Evolutionary conservation across 176 grass and related monocot genomes (phyloP).

Genomic region (Dendrocalamus sinicus): DNA sequence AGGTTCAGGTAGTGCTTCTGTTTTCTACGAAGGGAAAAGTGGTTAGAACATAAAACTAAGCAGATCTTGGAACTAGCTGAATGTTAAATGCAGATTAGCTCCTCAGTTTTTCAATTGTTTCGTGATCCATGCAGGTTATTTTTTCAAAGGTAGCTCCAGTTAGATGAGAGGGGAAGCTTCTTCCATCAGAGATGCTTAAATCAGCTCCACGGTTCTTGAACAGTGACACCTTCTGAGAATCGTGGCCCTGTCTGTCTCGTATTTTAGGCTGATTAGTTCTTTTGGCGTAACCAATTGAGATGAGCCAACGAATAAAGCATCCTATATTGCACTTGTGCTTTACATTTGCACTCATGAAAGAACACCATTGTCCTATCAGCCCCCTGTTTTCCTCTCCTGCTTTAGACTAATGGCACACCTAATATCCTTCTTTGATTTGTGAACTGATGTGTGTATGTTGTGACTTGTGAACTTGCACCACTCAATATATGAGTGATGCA

Average conservation of each 20-base stretch:
- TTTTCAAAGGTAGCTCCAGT: neutral
- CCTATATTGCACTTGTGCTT: conserved; percentile 23
- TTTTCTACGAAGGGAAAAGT: neutral
- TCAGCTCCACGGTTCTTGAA: neutral
- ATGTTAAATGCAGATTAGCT: neutral
- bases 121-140: neutral
- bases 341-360: conserved; percentile 29
- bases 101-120: neutral
- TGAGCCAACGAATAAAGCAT: conserved; percentile 34
- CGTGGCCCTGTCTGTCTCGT: neutral
- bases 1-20: neutral
- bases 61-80: neutral
- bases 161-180: neutral
- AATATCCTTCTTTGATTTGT: conserved; percentile 22
- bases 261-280: neutral
- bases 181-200: neutral
- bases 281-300: neutral
- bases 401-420: conserved; percentile 31
- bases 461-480: neutral
- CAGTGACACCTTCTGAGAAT: neutral
- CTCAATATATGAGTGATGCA: conserved; percentile 2
- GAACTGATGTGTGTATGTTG: conserved; percentile 17
- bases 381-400: neutral
- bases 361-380: neutral
- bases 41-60: neutral